These are phyloP conservation scores for Fragaria nilgerrensis DNA, from an alignment of 306 rosid genomes.

Conservation along the genomic window DNA sequence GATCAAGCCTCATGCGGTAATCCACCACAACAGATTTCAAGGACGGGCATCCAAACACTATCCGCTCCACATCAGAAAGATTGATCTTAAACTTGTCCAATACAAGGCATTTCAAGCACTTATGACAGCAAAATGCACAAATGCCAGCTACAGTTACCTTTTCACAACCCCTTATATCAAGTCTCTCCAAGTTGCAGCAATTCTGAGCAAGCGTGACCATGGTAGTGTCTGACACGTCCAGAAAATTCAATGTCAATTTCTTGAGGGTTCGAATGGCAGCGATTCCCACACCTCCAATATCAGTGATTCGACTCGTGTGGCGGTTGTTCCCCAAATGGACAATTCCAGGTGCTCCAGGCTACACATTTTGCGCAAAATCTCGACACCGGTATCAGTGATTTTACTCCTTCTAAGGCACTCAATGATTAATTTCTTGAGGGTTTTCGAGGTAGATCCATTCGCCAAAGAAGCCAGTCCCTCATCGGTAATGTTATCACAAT, in stretches of 20 bases:
- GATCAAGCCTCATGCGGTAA: not conserved
- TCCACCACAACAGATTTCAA: not conserved
- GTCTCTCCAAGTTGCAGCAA: not conserved
- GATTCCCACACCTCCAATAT: not conserved
- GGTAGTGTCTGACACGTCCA: not conserved
- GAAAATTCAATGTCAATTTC: not conserved
- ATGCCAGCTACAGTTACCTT: not conserved
- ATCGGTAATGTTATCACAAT: not conserved
- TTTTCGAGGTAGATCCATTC: not conserved
- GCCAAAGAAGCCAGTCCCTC: not conserved
- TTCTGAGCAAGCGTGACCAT: not conserved
- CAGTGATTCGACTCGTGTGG: not conserved
- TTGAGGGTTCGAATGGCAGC: not conserved
- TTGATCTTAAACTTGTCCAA: not conserved
- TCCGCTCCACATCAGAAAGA: not conserved
- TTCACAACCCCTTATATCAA: not conserved
- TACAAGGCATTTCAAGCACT: not conserved
- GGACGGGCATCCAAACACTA: not conserved
- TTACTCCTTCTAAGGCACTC: not conserved
- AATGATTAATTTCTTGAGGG: not conserved
- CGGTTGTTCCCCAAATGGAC: not conserved
- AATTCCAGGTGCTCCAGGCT: not conserved
- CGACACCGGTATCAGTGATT: not conserved
- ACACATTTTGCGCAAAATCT: not conserved
- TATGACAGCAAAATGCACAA: not conserved